Percentiles rank a stretch among this genome's conserved stretches.
Conservation (phyloP, 345 rosid genomes). For the Raphanus raphanistrum region DNA sequence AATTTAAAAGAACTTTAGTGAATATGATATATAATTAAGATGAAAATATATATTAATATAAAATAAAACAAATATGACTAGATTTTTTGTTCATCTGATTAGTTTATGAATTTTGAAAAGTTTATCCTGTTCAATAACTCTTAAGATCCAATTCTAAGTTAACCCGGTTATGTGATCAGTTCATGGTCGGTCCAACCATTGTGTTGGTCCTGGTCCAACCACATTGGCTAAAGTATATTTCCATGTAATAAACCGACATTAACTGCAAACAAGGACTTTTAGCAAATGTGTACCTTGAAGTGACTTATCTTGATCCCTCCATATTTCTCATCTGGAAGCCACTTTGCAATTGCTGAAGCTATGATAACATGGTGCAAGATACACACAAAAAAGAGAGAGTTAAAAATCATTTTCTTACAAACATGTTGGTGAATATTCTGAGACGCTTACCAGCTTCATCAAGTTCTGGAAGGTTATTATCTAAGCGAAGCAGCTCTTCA, state of each 20-base stretch:
- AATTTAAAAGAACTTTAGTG: too few relatives aligned
- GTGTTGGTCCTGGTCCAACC: too few relatives aligned
- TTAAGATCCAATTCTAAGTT: too few relatives aligned
- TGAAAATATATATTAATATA: too few relatives aligned
- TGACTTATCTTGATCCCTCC: slow-evolving; percentile 75
- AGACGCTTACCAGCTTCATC: slow-evolving; percentile 31
- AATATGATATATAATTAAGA: too few relatives aligned
- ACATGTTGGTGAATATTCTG: background rate
- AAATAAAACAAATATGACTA: background rate
- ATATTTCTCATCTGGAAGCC: slow-evolving; percentile 67
- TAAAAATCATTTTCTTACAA: background rate
- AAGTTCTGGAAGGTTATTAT: slow-evolving; percentile 28
- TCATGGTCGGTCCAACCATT: too few relatives aligned
- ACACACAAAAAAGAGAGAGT: background rate
- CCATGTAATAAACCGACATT: background rate
- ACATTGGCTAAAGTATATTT: slow-evolving; percentile 7
- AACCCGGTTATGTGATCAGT: too few relatives aligned
- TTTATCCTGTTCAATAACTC: too few relatives aligned
- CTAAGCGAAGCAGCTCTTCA: slow-evolving; percentile 33
- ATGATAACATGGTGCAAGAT: slow-evolving; percentile 14
- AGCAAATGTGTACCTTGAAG: slow-evolving; percentile 57
- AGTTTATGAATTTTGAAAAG: too few relatives aligned
- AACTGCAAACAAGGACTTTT: background rate
- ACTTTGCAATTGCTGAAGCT: slow-evolving; percentile 51
- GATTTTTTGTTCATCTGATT: background rate